phyloP scores from a whole-genome alignment of 2,329 filamentous ascomycete species.

The Trichoderma polysporum region DNA sequence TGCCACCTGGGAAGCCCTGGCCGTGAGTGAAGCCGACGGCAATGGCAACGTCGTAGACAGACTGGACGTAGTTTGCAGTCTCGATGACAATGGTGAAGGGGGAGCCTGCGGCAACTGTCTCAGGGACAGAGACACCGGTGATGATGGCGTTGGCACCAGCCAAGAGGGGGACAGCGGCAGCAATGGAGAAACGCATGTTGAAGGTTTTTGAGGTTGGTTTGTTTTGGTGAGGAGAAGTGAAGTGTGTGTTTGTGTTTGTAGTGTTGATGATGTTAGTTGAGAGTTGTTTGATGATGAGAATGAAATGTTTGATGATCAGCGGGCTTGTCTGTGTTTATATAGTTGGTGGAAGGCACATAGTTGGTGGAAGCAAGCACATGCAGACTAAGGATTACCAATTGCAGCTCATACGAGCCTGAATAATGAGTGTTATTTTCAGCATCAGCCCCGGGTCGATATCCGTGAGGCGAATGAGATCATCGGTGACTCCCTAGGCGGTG shows the following conservation, averaged over 20 bases:
- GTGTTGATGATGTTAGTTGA: neutral
- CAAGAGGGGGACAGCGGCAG: slow-evolving; percentile 27
- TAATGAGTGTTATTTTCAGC: neutral
- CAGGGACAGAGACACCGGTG: slow-evolving; percentile 43
- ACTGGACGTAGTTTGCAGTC: slow-evolving; percentile 45
- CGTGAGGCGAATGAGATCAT: neutral
- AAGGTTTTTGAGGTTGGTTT: neutral
- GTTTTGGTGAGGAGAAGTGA: neutral
- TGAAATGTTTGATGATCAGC: neutral
- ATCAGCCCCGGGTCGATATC: neutral
- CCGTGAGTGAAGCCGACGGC: slow-evolving; percentile 40
- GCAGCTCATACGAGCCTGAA: neutral
- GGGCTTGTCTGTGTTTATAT: slow-evolving; percentile 1
- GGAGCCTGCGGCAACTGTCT: slow-evolving; percentile 40
- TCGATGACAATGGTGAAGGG: slow-evolving; percentile 40
- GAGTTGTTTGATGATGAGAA: neutral
- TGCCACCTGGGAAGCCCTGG: slow-evolving; percentile 28
- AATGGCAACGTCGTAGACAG: slow-evolving; percentile 44
- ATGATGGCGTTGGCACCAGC: slow-evolving; percentile 40
- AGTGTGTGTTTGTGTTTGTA: neutral
- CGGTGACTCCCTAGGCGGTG: neutral
- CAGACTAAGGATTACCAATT: neutral
- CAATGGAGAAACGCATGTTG: slow-evolving; percentile 28
- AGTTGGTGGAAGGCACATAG: neutral
- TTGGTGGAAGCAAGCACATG: too few relatives aligned